Conservation (phyloP, 208 protist genomes). For the Acanthamoeba castellanii region DNA sequence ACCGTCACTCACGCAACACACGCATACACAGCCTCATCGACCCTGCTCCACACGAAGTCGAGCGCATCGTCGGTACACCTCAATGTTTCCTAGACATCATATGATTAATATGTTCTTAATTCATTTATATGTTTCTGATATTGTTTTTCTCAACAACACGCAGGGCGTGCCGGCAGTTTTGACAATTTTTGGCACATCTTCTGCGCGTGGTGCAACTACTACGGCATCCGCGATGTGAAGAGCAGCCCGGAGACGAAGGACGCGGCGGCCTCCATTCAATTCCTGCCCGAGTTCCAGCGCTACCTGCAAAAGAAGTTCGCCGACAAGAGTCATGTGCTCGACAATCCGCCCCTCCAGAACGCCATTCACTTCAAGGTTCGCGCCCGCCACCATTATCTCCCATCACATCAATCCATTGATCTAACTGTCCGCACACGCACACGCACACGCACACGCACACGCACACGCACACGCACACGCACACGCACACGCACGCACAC, state of each 20-base stretch:
- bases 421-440: neutral
- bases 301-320: slow-evolving; percentile 9
- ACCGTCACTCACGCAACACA: too few relatives aligned
- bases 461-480: too few relatives aligned
- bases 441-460: neutral
- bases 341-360: slow-evolving; percentile 34
- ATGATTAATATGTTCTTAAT: too few relatives aligned
- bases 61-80: neutral
- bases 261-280: neutral
- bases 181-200: slow-evolving; percentile 48
- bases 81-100: too few relatives aligned
- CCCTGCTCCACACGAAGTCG: neutral
- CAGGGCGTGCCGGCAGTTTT: neutral
- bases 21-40: neutral
- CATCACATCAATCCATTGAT: neutral
- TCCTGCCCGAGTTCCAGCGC: neutral
- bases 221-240: neutral
- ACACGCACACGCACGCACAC: too few relatives aligned
- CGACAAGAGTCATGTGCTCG: neutral
- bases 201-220: slow-evolving; percentile 47
- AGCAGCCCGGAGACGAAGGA: neutral
- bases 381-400: neutral
- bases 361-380: slow-evolving; percentile 7
- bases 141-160: too few relatives aligned
- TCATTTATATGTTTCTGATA: too few relatives aligned